Evolutionary conservation across 2,329 filamentous ascomycete species (phyloP), one percentile per base, ranked within the genome.

Genomic region (Dendrostoma leiphaemia): DNA sequence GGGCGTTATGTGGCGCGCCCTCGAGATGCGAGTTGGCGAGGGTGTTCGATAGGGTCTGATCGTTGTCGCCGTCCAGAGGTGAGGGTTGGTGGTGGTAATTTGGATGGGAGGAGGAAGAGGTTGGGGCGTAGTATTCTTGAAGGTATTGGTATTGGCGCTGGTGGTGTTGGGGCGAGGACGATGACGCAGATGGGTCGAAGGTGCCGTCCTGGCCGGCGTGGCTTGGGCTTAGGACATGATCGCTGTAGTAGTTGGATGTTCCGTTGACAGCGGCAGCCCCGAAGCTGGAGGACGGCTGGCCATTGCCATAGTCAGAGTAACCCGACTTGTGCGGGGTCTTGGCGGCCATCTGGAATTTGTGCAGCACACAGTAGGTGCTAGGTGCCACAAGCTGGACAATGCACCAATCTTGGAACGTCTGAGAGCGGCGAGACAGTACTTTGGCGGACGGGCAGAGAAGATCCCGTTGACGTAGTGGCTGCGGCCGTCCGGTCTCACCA

Each of bases 11-110:
- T 13, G 38, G 21, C 4, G n/a, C 26, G 26, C 24, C 24, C 1
- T 19, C 12, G 34, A 35, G 49, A 41, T 44, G 47, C 13, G 61
- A 54, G 48, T 62, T 63, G 29, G 60, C 59, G 15, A 59, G 26
- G 23, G 62, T 62, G 49, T 62, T 62, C 35, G 56, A 47, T 13
- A 51, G 56, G 12, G 59, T 59, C 48, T 58, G 46, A 7, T 44
- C 48, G 48, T 43, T 17, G 17, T 12, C 21, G 4, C 37, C 15
- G 37, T 26, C 17, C 23, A n/a, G 40, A 28, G 13, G 47, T 31
- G 31, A 28, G 12, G 8, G 44, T 13, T 31, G 47, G 29, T 23
- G 54, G 17, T 40, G 41, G 51, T 32, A 19, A 29, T 19, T 47
- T 12, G 31, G 51, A 21, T 43, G 38, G 28, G 48, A 51, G n/a